Conservation (phyloP, 768 basidiomycete genomes). For the Auricularia sp. region DNA sequence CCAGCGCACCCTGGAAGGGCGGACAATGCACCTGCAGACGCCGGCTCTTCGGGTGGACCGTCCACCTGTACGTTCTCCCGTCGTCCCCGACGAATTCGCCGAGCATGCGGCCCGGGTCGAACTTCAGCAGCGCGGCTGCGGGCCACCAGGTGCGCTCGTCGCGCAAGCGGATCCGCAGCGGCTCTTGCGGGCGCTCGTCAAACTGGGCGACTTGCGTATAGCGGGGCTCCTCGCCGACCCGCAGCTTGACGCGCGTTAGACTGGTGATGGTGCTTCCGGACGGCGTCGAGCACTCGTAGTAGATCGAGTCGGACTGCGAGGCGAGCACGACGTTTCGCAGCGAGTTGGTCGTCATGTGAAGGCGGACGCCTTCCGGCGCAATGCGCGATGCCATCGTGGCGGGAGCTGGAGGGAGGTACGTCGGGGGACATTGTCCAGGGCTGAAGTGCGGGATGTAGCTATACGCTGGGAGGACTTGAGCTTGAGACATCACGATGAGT, state of each 20-base stretch:
- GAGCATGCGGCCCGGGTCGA: neutral
- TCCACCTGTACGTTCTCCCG: neutral
- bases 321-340: neutral
- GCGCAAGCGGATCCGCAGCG: neutral
- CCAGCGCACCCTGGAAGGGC: neutral
- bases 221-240: neutral
- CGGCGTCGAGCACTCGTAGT: neutral
- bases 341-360: neutral
- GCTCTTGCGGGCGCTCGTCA: neutral
- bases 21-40: neutral
- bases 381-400: neutral
- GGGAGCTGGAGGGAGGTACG: neutral
- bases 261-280: neutral
- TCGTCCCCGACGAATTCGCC: neutral
- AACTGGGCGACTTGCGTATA: neutral
- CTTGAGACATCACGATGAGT: neutral
- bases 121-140: neutral
- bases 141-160: neutral
- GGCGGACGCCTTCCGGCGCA: neutral
- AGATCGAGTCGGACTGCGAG: neutral
- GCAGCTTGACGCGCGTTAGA: neutral
- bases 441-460: neutral
- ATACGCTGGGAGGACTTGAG: neutral
- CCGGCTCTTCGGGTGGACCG: neutral
- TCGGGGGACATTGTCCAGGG: neutral